These are phyloP conservation scores for Hemileccinum rubropunctum DNA, from an alignment of 768 basidiomycete species.

Conservation along the genomic window DNA sequence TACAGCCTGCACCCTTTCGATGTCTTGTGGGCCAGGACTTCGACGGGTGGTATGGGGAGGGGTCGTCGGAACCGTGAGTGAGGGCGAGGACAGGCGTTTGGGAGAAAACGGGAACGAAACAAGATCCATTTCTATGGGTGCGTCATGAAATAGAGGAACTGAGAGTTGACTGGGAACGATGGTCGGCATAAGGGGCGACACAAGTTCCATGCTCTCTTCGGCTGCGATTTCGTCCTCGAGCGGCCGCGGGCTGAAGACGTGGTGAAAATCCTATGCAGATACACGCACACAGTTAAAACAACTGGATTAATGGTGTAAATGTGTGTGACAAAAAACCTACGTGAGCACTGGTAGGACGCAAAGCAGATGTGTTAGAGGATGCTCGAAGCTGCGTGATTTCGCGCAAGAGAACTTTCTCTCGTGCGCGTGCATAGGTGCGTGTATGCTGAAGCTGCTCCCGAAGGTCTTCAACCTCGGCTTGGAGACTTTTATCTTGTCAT, in stretches of 20 bases:
- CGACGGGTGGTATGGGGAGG: background rate
- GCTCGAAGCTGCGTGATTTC: constrained; percentile 26
- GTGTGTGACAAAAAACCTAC: constrained; percentile 1
- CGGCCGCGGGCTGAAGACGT: constrained; percentile 14
- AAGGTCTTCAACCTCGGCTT: constrained; percentile 27
- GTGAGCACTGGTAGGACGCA: background rate
- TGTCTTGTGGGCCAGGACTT: constrained; percentile 15
- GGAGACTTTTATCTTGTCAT: constrained; percentile 25
- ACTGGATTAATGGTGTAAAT: background rate
- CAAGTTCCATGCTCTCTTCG: constrained; percentile 52
- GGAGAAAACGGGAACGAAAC: constrained; percentile 22
- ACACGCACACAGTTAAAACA: background rate
- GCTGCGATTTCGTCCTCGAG: constrained; percentile 35
- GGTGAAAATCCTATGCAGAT: constrained; percentile 4
- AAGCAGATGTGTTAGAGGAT: background rate
- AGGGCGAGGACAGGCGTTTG: constrained; percentile 16
- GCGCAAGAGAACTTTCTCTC: constrained; percentile 34
- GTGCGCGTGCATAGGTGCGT: constrained; percentile 19
- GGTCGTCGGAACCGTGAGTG: background rate
- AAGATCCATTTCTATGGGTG: constrained; percentile 12
- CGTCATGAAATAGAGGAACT: background rate
- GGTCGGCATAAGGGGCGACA: constrained; percentile 45
- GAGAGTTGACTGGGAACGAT: constrained; percentile 16
- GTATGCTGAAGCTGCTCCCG: constrained; percentile 30
- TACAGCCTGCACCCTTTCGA: constrained; percentile 20